phyloP scores from a whole-genome alignment of 139 green algal species.

The Prasinococcaceae sp. region DNA sequence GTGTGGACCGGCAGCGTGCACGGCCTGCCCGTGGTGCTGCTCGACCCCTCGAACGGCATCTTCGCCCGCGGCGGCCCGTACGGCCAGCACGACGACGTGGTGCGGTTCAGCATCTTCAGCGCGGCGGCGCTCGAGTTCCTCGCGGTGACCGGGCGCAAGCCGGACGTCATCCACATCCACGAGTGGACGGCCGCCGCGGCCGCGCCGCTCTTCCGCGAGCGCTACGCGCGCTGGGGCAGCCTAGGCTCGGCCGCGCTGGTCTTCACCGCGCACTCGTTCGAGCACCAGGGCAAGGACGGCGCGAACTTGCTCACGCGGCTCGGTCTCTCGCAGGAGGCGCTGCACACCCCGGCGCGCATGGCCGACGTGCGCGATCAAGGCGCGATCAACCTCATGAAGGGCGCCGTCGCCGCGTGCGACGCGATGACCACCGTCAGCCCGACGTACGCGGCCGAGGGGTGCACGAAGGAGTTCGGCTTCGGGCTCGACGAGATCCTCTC shows the following conservation, averaged over 20 bases:
- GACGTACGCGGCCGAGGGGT: conserved; percentile 29
- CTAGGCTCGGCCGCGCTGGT: conserved; percentile 18
- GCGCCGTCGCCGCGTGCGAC: conserved; percentile 56
- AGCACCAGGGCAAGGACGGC: conserved; percentile 23
- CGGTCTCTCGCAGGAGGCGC: conserved; percentile 6
- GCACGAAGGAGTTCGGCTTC: conserved; percentile 18
- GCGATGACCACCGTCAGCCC: conserved; percentile 48
- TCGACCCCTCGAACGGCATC: conserved; percentile 31
- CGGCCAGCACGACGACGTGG: conserved; percentile 28
- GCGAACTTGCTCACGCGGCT: conserved; percentile 2
- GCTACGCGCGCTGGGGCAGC: conserved; percentile 17
- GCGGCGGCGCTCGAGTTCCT: conserved; percentile 80
- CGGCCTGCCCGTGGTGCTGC: conserved; percentile 40
- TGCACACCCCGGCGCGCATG: conserved; percentile 13
- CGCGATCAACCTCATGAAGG: conserved; percentile 20
- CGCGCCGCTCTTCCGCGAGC: conserved; percentile 26
- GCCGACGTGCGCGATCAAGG: conserved; percentile 22
- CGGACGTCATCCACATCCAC: conserved; percentile 90
- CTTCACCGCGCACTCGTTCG: conserved; percentile 32
- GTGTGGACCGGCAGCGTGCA: too few relatives aligned
- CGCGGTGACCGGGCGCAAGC: conserved; percentile 37
- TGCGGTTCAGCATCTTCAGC: conserved; percentile 41
- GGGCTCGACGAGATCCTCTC: conserved; percentile 20
- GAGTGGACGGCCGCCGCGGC: conserved; percentile 69
- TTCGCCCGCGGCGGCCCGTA: conserved; percentile 29